Percentiles rank a stretch among this genome's conserved stretches.
Conservation (phyloP, 352 stramenopile species). For the Blastocystis sp. region DNA sequence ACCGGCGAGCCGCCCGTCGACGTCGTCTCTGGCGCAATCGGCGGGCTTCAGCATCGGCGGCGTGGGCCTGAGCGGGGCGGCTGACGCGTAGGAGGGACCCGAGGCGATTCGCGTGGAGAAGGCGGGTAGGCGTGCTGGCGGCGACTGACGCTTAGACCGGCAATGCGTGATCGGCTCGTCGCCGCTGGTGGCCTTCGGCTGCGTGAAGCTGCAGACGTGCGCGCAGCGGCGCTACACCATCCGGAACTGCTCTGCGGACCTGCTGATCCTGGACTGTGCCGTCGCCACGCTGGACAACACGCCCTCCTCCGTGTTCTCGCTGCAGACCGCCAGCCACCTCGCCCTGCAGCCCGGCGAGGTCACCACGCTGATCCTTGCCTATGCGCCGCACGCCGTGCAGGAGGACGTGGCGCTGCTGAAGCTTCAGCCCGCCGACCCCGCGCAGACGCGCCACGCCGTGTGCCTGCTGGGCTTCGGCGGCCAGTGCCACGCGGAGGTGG, state of each 20-base stretch:
- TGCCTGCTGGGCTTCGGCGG: constrained; percentile 39
- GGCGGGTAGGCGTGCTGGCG: background rate
- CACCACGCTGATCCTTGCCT: constrained; percentile 4
- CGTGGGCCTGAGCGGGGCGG: background rate
- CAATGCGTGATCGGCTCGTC: background rate
- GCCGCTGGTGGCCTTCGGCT: constrained; percentile 38
- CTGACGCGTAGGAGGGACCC: background rate
- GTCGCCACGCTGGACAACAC: background rate
- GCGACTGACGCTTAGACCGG: background rate
- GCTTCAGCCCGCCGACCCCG: background rate
- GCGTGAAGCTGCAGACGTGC: constrained; percentile 22
- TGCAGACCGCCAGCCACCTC: background rate
- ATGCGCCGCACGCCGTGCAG: background rate
- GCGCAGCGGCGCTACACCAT: background rate
- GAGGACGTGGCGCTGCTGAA: constrained; percentile 25
- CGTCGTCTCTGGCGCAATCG: background rate
- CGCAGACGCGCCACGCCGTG: background rate
- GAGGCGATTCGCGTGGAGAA: background rate
- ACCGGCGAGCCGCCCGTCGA: background rate
- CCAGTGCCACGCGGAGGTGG: background rate
- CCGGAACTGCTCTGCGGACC: background rate
- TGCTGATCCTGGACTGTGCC: background rate
- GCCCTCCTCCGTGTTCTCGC: background rate
- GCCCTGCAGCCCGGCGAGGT: constrained; percentile 16
- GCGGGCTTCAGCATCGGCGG: background rate